Conservation (phyloP, 176 grass and related monocot genomes). For the Alopecurus myosuroides region DNA sequence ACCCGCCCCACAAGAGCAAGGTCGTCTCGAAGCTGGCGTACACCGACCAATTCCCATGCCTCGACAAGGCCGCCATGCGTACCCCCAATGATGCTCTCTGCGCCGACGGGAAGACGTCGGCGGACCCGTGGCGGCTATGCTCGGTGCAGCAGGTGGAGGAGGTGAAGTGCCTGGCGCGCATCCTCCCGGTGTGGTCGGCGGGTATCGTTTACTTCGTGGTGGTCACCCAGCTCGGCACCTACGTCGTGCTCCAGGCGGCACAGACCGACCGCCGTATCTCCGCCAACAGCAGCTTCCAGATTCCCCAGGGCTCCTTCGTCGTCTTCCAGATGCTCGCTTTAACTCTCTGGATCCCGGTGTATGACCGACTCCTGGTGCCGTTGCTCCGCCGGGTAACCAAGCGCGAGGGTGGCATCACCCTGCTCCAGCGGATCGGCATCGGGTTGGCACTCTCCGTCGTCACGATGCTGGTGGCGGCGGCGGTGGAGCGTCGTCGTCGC, state of each 20-base stretch:
- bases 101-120: no score
- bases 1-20: background rate
- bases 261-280: background rate
- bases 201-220: background rate
- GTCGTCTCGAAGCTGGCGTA: background rate
- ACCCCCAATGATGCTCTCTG: background rate
- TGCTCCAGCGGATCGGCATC: background rate
- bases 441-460: background rate
- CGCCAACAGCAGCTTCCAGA: background rate
- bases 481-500: background rate
- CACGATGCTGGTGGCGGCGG: background rate
- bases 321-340: background rate
- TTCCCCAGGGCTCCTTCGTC: background rate
- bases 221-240: background rate
- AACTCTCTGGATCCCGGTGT: background rate
- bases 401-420: background rate
- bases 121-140: background rate
- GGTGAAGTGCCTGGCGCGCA: background rate
- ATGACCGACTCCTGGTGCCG: background rate
- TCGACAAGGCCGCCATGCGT: background rate
- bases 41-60: background rate
- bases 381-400: background rate
- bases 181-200: background rate
- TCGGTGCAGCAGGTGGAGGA: background rate
- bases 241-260: background rate